Evolutionary conservation across 2,329 filamentous ascomycete species (phyloP), one percentile per base, ranked within the genome.

Genomic region (Gnomoniopsis sp.): DNA sequence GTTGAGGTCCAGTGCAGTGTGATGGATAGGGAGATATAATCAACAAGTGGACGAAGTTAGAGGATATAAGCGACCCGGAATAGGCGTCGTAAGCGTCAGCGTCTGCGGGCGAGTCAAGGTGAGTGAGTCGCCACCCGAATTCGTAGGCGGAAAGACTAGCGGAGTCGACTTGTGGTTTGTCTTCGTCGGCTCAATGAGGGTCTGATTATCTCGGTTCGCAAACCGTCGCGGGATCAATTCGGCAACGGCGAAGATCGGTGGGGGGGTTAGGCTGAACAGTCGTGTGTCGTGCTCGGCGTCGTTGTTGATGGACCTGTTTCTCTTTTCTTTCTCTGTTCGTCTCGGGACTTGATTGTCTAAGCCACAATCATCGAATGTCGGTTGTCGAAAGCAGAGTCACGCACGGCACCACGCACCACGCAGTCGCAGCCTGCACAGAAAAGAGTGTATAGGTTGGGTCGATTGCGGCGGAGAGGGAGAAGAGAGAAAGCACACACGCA

Each of bases 61-160:
- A 8, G 52, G 48, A 36, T 61, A 49, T 55, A 59, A 38, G 50
- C 41, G 52, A 41, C 36, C 44, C 26, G 46, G 34, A 54, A 48
- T 49, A 10, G 57, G 57, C 51, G 54, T 62, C 58, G 57, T 55
- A 58, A 60, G 54, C 60, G 57, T 58, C 52, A 62, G 54, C 49
- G 57, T 49, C 51, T 50, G 52, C 60, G 46, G 48, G 38, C 36
- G 21, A 38, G 49, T n/a, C 22, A 22, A 44, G 50, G 49, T 41
- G 36, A 46, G 19, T 30, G 48, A 53, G 33, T 59, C 60, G 57
- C 57, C 49, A 54, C 53, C 26, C 21, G 30, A 7, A 21, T 21
- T 44, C 15, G 38, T 56, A 34, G 49, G 30, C 55, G 48, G 30
- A 33, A 41, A 47, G 19, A 30, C 19, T 30, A 47, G 36, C 30